These are phyloP conservation scores for Saturnispora sanitii DNA, from an alignment of 805 yeast genomes.

Conservation along the genomic window DNA sequence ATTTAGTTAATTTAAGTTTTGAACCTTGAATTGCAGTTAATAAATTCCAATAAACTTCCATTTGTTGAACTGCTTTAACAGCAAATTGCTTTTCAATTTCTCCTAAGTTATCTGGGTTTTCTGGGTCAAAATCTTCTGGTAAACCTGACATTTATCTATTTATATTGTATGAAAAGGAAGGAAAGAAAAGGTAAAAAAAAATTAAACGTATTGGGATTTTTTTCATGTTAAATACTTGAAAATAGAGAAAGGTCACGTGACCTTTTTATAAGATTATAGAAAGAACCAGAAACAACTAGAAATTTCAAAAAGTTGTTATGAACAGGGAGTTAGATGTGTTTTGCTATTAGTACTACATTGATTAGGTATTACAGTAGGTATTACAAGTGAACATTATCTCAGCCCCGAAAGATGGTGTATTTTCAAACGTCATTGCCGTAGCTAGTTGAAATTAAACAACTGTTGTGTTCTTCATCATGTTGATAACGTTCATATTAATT, in stretches of 20 bases:
- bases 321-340: not conserved
- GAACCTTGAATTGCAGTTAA: constrained; percentile 71
- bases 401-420: constrained; percentile 21
- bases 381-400: too few species aligned
- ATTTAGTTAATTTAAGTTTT: constrained; percentile 58
- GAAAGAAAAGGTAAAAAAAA: constrained; percentile 1
- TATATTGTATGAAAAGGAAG: not conserved
- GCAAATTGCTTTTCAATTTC: constrained; percentile 97
- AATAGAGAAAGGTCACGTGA: not conserved
- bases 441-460: constrained; percentile 16
- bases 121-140: constrained; percentile 40
- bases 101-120: constrained; percentile 87
- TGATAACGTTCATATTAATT: not conserved
- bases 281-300: not conserved
- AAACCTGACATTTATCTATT: constrained; percentile 10
- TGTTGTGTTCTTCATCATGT: constrained; percentile 15
- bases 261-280: not conserved
- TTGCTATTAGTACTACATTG: too few species aligned
- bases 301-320: not conserved
- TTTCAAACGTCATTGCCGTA: constrained; percentile 19
- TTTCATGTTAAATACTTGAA: too few species aligned
- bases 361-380: too few species aligned
- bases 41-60: constrained; percentile 86
- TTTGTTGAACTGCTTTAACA: constrained; percentile 92
- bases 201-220: too few species aligned